These are phyloP conservation scores for Globisporangium yorkense DNA, from an alignment of 352 stramenopile genomes.

Conservation along the genomic window DNA sequence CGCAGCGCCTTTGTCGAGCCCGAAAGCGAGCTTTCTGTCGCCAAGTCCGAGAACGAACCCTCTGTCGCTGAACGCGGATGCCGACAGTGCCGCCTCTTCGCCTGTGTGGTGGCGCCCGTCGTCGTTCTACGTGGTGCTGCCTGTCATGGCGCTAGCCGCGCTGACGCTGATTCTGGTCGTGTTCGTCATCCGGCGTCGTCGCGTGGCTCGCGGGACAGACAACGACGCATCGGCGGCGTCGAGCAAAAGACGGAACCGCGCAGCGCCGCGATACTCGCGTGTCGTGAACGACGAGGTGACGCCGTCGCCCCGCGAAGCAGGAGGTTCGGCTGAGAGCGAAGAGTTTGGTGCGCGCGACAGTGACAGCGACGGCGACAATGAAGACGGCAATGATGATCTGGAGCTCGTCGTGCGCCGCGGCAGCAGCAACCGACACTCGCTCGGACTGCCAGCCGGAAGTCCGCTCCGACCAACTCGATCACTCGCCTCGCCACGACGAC, in stretches of 20 bases:
- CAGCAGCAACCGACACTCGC: slow-evolving; percentile 1
- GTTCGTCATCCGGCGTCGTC: slow-evolving; percentile 7
- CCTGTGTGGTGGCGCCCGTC: slow-evolving; percentile 1
- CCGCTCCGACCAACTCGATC: not conserved
- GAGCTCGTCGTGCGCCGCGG: not conserved
- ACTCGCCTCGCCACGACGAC: not conserved
- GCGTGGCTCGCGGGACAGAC: not conserved
- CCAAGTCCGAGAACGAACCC: not conserved
- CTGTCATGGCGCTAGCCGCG: slow-evolving; percentile 7
- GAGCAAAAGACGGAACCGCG: not conserved
- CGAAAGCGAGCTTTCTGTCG: not conserved
- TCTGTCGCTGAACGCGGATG: slow-evolving; percentile 1
- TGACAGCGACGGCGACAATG: slow-evolving; percentile 4
- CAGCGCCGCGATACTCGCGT: slow-evolving; percentile 9
- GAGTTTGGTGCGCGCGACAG: slow-evolving; percentile 6
- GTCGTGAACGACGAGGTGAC: slow-evolving; percentile 17
- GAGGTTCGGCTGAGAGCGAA: slow-evolving; percentile 12
- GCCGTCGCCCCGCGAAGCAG: slow-evolving; percentile 1
- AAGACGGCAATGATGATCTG: slow-evolving; percentile 1
- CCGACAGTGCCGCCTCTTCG: not conserved
- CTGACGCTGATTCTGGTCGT: slow-evolving; percentile 6
- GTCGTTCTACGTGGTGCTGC: slow-evolving; percentile 16
- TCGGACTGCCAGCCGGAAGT: slow-evolving; percentile 2
- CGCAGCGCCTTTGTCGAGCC: not conserved
- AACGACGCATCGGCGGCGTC: not conserved